phyloP scores from a whole-genome alignment of 2,329 filamentous ascomycete species.

The Botrytis deweyae region DNA sequence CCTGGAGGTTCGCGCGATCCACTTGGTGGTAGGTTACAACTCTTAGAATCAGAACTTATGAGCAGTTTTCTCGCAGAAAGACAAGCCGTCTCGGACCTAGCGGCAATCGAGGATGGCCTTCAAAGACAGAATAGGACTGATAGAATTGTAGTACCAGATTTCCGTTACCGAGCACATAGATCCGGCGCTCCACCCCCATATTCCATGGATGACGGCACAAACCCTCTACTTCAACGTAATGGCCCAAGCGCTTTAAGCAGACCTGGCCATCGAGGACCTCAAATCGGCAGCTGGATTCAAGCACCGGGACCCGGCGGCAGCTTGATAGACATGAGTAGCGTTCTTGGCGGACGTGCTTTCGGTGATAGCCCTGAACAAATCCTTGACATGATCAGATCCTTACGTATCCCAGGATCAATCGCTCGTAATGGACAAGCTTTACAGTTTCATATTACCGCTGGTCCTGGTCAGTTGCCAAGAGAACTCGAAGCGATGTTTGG shows the following conservation, averaged over 20 bases:
- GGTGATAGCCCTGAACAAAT: conserved; percentile 37
- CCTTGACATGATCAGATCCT: conserved; percentile 38
- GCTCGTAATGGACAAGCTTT: conserved; percentile 52
- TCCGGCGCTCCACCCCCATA: conserved; percentile 49
- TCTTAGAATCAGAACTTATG: conserved; percentile 17
- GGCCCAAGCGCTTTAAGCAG: conserved; percentile 42
- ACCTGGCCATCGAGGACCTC: conserved; percentile 49
- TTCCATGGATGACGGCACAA: conserved; percentile 75
- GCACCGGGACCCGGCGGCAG: conserved; percentile 41
- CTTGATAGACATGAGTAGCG: conserved; percentile 35
- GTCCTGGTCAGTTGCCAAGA: conserved; percentile 49
- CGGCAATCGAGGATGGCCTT: not conserved
- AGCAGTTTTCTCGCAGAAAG: conserved; percentile 1
- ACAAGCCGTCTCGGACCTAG: not conserved
- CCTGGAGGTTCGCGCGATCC: conserved; percentile 56
- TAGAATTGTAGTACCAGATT: conserved; percentile 37
- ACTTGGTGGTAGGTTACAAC: conserved; percentile 47
- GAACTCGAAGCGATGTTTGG: conserved; percentile 51
- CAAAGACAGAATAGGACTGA: conserved; percentile 36
- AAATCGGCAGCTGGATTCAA: conserved; percentile 55
- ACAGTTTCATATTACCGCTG: conserved; percentile 58
- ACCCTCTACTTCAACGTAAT: conserved; percentile 76
- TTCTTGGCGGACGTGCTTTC: conserved; percentile 37
- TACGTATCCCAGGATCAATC: conserved; percentile 37
- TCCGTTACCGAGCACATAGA: conserved; percentile 51